A percentile compares a stretch with the other conserved stretches of the same genome.
Conservation (phyloP, 2,329 filamentous ascomycete species). For the Aureobasidium leucospermi region DNA sequence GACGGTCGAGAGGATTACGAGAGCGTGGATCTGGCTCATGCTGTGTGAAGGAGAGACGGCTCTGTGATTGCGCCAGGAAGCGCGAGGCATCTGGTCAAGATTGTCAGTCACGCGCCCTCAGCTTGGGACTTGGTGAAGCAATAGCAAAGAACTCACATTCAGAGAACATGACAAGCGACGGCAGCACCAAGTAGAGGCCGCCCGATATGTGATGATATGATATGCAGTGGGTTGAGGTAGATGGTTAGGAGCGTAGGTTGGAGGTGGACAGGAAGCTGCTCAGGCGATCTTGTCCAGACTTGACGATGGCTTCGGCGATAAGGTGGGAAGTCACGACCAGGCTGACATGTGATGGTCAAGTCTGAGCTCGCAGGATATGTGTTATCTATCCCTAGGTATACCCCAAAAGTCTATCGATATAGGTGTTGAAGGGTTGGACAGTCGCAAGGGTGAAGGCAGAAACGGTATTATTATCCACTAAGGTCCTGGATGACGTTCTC, state of each 20-base stretch:
- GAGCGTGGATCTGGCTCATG: constrained; percentile 33
- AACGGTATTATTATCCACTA: constrained; percentile 7
- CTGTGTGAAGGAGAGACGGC: constrained; percentile 67
- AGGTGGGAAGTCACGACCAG: neutral
- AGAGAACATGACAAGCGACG: constrained; percentile 59
- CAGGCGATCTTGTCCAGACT: neutral
- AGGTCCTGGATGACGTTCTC: constrained; percentile 7
- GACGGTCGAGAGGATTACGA: constrained; percentile 42
- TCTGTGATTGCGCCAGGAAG: constrained; percentile 95
- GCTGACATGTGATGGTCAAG: neutral
- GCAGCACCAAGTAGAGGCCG: neutral
- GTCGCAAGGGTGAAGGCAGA: neutral
- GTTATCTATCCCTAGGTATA: neutral
- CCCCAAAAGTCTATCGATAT: neutral
- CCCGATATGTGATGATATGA: neutral
- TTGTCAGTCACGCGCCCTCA: constrained; percentile 38
- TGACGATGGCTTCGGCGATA: neutral
- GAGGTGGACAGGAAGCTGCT: neutral
- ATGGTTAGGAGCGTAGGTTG: neutral
- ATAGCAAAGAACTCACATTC: constrained; percentile 61
- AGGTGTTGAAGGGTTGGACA: neutral
- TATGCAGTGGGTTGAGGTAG: neutral
- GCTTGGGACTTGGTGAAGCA: constrained; percentile 23
- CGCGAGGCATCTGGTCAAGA: constrained; percentile 72
- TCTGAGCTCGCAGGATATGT: neutral